Conservation (phyloP, 805 yeast species). For the Teunomyces kruisii region DNA sequence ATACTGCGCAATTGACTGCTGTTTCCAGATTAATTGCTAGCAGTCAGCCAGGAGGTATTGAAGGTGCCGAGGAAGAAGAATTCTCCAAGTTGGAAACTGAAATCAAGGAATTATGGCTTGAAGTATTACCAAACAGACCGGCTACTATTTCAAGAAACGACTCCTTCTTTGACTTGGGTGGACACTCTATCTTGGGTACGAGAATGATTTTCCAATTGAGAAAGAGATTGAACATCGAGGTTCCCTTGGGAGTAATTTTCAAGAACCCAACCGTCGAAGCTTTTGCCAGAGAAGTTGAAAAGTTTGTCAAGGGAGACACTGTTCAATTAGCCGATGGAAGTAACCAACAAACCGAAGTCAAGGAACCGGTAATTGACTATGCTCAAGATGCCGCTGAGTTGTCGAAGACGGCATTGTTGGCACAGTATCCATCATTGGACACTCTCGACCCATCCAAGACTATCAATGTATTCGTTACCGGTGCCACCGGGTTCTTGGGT, state of each 20-base stretch:
- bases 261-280: slow-evolving; percentile 80
- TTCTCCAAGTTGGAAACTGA: slow-evolving; percentile 66
- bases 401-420: slow-evolving; percentile 38
- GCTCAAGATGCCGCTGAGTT: slow-evolving; percentile 70
- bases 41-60: slow-evolving; percentile 35
- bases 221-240: slow-evolving; percentile 70
- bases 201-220: slow-evolving; percentile 93
- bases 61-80: slow-evolving; percentile 34
- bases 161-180: slow-evolving; percentile 95
- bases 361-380: slow-evolving; percentile 45
- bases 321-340: slow-evolving; percentile 40
- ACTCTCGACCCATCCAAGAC: slow-evolving; percentile 32
- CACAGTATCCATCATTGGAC: slow-evolving; percentile 46
- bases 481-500: slow-evolving; percentile 96
- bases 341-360: slow-evolving; percentile 21
- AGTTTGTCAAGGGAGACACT: slow-evolving; percentile 50
- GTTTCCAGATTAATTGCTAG: slow-evolving; percentile 57
- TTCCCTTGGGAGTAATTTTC: slow-evolving; percentile 89
- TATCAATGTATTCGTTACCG: slow-evolving; percentile 80
- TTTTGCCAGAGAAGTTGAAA: slow-evolving; percentile 73
- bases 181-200: slow-evolving; percentile 96
- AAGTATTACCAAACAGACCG: slow-evolving; percentile 82
- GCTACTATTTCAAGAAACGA: slow-evolving; percentile 74
- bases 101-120: slow-evolving; percentile 81
- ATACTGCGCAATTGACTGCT: slow-evolving; percentile 75